phyloP scores from a whole-genome alignment of 768 basidiomycete species.

The Lenzites betulinus region DNA sequence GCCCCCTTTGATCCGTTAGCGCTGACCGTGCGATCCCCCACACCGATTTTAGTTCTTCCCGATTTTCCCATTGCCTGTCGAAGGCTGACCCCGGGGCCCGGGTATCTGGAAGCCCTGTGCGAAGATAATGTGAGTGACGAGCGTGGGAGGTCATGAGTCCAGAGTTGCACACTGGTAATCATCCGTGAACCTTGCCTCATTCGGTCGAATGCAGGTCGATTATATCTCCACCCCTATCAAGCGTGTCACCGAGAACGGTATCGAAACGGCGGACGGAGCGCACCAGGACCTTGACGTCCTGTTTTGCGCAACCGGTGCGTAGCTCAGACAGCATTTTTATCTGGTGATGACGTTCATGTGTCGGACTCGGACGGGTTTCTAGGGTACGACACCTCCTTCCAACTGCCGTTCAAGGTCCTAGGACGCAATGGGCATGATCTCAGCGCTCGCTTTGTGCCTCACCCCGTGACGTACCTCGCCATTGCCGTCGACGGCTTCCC shows the following conservation, averaged over 20 bases:
- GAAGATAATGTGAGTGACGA: slow-evolving; percentile 52
- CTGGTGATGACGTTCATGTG: slow-evolving; percentile 59
- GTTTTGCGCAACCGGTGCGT: slow-evolving; percentile 60
- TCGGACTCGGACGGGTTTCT: too few species aligned
- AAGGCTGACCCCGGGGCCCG: slow-evolving; percentile 67
- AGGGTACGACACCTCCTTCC: slow-evolving; percentile 57
- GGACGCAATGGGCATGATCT: slow-evolving; percentile 55
- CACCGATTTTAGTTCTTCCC: slow-evolving; percentile 48
- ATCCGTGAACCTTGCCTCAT: too few species aligned
- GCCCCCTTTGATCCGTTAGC: not conserved
- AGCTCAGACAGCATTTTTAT: slow-evolving; percentile 35
- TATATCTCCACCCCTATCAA: slow-evolving; percentile 54
- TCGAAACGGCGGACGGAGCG: slow-evolving; percentile 57
- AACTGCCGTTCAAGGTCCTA: slow-evolving; percentile 51
- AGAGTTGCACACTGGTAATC: too few species aligned
- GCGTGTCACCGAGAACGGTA: slow-evolving; percentile 52
- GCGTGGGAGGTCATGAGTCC: not conserved
- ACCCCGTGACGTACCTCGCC: slow-evolving; percentile 60
- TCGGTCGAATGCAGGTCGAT: slow-evolving; percentile 45
- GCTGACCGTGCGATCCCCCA: not conserved
- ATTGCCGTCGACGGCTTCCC: slow-evolving; percentile 65
- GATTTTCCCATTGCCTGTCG: slow-evolving; percentile 60
- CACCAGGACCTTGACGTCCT: slow-evolving; percentile 59
- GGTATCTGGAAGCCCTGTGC: slow-evolving; percentile 66
- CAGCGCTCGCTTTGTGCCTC: slow-evolving; percentile 53